These are phyloP conservation scores for Pichia cabralensis DNA, from an alignment of 805 yeast species.

Conservation along the genomic window DNA sequence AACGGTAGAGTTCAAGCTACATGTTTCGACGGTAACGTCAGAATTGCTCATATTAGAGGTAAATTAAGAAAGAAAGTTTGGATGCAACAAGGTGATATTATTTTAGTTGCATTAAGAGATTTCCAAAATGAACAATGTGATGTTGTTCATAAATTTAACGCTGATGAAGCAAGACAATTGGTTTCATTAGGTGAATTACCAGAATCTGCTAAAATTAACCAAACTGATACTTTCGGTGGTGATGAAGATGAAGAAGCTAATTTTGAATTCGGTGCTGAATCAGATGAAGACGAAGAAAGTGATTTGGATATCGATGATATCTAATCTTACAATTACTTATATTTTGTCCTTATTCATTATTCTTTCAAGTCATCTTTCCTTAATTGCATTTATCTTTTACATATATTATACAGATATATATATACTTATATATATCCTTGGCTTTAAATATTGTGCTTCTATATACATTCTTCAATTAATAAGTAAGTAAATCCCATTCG, in stretches of 20 bases:
- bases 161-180: constrained; percentile 96
- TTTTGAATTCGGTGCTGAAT: constrained; percentile 95
- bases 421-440: too few relatives aligned
- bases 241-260: constrained; percentile 96
- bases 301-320: constrained; percentile 92
- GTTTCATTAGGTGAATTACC: constrained; percentile 96
- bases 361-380: not conserved
- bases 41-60: constrained; percentile 98
- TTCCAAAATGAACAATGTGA: constrained; percentile 98
- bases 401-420: too few relatives aligned
- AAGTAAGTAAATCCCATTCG: too few relatives aligned
- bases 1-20: constrained; percentile 93
- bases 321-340: constrained; percentile 26
- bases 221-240: constrained; percentile 93
- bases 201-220: constrained; percentile 93
- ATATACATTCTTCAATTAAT: too few relatives aligned
- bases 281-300: constrained; percentile 65
- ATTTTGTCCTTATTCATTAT: not conserved
- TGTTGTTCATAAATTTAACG: constrained; percentile 90
- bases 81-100: constrained; percentile 99
- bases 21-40: constrained; percentile 88
- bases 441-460: too few relatives aligned
- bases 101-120: constrained; percentile 91
- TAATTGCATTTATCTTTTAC: not conserved
- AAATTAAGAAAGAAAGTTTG: constrained; percentile 98